A percentile compares a stretch with the other conserved stretches of the same genome.
These are phyloP conservation scores for Tanacetum coccineum DNA, from an alignment of 129 eudicot species.

Conservation along the genomic window DNA sequence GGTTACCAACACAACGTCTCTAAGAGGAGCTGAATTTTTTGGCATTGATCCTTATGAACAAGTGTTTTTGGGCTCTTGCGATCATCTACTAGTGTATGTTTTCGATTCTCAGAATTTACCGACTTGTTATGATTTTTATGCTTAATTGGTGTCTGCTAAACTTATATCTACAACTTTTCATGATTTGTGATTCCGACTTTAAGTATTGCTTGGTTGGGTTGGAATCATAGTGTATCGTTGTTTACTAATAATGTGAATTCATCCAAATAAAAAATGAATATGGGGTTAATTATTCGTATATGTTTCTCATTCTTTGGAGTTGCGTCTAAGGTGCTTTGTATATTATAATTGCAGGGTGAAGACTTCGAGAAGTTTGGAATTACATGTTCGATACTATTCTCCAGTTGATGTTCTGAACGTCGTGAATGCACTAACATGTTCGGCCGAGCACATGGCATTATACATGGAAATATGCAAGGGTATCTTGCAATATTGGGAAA, in stretches of 20 bases:
- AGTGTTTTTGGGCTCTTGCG: constrained; percentile 78
- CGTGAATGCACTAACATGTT: constrained; percentile 48
- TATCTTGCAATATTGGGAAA: constrained; percentile 68
- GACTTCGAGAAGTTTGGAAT: constrained; percentile 39
- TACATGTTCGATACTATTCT: constrained; percentile 59
- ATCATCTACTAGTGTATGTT: constrained; percentile 91
- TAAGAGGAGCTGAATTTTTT: constrained; percentile 69
- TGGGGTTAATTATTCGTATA: not conserved
- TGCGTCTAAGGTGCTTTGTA: constrained; percentile 18
- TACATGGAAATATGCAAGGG: constrained; percentile 68
- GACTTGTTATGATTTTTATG: not conserved
- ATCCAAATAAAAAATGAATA: too few species aligned
- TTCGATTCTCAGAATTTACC: constrained; percentile 1
- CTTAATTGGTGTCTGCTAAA: not conserved
- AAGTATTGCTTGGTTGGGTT: too few species aligned
- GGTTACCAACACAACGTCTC: constrained; percentile 50
- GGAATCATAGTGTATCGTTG: too few species aligned
- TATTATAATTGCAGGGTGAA: constrained; percentile 54
- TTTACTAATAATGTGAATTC: too few species aligned
- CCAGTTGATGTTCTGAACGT: constrained; percentile 51
- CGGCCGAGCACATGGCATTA: constrained; percentile 40
- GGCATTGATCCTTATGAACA: constrained; percentile 80
- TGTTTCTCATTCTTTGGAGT: constrained; percentile 14
- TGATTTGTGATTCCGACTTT: too few species aligned
- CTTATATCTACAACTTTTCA: not conserved